Evolutionary conservation across 306 rosid genomes (phyloP).

Genomic region (Citrullus amarus): DNA sequence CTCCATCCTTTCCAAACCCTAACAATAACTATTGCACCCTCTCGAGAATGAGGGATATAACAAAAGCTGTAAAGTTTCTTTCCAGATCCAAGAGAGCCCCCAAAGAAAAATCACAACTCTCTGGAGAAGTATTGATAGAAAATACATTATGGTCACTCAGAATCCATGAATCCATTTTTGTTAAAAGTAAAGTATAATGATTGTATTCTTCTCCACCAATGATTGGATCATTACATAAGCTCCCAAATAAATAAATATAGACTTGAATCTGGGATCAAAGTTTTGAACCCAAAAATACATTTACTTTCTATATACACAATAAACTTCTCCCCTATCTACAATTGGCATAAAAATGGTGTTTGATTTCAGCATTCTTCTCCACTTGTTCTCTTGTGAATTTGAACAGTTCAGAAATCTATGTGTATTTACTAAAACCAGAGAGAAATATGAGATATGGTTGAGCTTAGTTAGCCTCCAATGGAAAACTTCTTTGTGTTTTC

Average conservation of each 20-base stretch:
- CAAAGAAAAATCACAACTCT: too few relatives aligned
- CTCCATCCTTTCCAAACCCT: too few relatives aligned
- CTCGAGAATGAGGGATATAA: too few relatives aligned
- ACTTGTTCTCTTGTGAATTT: background rate
- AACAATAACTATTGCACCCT: too few relatives aligned
- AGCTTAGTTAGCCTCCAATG: constrained; percentile 38
- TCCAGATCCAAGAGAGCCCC: too few relatives aligned
- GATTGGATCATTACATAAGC: background rate
- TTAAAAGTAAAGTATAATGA: too few relatives aligned
- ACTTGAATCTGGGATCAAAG: background rate
- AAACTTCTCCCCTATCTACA: constrained; percentile 31
- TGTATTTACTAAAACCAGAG: background rate
- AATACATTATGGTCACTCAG: too few relatives aligned
- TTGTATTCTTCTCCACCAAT: too few relatives aligned
- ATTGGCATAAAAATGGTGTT: constrained; percentile 5
- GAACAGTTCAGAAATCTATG: background rate
- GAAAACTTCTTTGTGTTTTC: background rate
- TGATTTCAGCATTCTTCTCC: background rate
- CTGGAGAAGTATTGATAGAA: too few relatives aligned
- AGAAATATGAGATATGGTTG: constrained; percentile 11
- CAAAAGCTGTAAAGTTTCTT: too few relatives aligned
- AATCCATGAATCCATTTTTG: too few relatives aligned
- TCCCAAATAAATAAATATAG: background rate
- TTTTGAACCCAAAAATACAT: constrained; percentile 7
- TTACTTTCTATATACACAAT: constrained; percentile 24